phyloP scores from a whole-genome alignment of 116 monocot species.

The Posidonia oceanica region DNA sequence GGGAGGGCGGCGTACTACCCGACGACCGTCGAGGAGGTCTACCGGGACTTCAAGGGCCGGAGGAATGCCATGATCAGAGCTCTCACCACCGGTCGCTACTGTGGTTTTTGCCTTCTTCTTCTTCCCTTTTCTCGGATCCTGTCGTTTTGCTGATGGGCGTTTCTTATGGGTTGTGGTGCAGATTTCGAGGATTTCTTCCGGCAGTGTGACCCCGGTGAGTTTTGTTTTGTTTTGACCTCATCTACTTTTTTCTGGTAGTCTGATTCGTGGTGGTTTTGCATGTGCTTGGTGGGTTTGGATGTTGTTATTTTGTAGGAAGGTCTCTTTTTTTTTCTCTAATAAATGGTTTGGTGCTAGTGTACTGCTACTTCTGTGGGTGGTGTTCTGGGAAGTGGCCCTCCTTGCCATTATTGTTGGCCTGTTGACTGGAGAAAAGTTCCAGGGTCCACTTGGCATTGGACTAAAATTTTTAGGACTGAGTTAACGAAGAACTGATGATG shows the following conservation, averaged over 20 bases:
- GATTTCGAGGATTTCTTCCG: slow-evolving; percentile 26
- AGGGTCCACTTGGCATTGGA: too few species aligned
- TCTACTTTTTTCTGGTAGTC: not conserved
- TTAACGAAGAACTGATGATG: too few species aligned
- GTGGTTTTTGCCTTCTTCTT: not conserved
- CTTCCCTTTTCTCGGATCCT: not conserved
- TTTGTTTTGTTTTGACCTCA: not conserved
- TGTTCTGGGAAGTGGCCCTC: too few species aligned
- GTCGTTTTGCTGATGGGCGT: not conserved
- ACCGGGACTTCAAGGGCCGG: slow-evolving; percentile 25
- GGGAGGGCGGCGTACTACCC: slow-evolving; percentile 15
- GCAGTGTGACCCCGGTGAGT: slow-evolving; percentile 26
- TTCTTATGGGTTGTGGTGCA: not conserved
- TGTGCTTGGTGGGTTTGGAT: too few species aligned
- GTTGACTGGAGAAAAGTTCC: too few species aligned
- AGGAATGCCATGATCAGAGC: slow-evolving; percentile 37
- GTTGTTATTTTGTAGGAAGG: too few species aligned
- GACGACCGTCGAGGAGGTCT: slow-evolving; percentile 32
- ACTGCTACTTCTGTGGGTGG: too few species aligned
- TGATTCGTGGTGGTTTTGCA: not conserved
- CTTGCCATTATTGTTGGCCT: too few species aligned
- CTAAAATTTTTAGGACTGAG: too few species aligned
- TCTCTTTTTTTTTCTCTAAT: too few species aligned
- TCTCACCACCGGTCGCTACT: slow-evolving; percentile 22
- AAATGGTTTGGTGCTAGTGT: too few species aligned